Percentiles rank a stretch among this genome's conserved stretches.
These are phyloP conservation scores for Xylariaceae sp. DNA, from an alignment of 2,329 filamentous ascomycete genomes.

Conservation along the genomic window DNA sequence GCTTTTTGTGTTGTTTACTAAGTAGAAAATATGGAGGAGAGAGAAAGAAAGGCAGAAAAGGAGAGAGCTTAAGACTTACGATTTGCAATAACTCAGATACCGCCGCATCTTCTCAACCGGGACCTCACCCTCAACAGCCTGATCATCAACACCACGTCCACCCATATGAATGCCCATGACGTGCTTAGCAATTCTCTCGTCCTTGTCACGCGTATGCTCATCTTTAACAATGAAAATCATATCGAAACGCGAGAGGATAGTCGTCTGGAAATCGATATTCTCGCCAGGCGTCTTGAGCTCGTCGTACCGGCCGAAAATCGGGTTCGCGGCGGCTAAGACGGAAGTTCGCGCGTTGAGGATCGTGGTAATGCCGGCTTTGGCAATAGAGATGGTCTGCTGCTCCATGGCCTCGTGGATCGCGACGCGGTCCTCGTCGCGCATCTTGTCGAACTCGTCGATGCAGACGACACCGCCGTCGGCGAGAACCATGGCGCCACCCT, in stretches of 20 bases:
- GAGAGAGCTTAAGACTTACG: constrained; percentile 52
- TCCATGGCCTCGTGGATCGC: constrained; percentile 99
- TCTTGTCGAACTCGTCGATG: constrained; percentile 99
- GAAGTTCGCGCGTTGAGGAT: constrained; percentile 95
- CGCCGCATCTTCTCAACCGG: constrained; percentile 95
- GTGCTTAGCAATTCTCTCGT: constrained; percentile 92
- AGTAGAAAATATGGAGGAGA: not conserved
- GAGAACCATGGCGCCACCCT: constrained; percentile 97
- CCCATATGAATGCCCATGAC: constrained; percentile 98
- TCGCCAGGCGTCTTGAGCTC: constrained; percentile 96
- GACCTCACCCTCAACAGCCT: constrained; percentile 81
- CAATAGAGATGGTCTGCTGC: constrained; percentile 98
- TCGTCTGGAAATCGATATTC: constrained; percentile 99
- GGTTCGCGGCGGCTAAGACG: constrained; percentile 91
- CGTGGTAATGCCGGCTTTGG: constrained; percentile 96
- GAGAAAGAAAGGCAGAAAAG: not conserved
- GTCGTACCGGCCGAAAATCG: constrained; percentile 96
- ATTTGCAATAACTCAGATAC: constrained; percentile 96
- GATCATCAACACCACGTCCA: constrained; percentile 75
- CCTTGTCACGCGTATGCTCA: constrained; percentile 83
- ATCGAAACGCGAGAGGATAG: constrained; percentile 95
- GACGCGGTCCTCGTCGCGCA: constrained; percentile 95
- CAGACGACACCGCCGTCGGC: constrained; percentile 96
- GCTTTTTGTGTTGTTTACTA: not conserved
- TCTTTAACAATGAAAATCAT: constrained; percentile 99